These are phyloP conservation scores for Salvia hispanica DNA, from an alignment of 257 asterid genomes.

Conservation along the genomic window DNA sequence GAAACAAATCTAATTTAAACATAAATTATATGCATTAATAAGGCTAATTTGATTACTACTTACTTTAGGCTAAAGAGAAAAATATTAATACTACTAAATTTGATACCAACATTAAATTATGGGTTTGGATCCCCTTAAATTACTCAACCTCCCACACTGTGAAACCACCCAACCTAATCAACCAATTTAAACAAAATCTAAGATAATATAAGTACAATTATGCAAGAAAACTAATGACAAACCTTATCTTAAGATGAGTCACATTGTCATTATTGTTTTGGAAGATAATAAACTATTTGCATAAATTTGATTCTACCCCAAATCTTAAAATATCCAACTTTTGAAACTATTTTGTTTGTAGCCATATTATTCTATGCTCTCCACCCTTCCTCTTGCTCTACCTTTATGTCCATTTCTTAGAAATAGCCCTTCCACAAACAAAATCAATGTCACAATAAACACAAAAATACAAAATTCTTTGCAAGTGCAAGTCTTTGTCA, in stretches of 20 bases:
- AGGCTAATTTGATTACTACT: no score
- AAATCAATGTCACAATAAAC: constrained; percentile 25
- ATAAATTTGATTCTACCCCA: background rate
- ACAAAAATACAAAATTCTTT: constrained; percentile 3
- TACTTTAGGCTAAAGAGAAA: no score
- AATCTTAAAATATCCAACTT: constrained; percentile 20
- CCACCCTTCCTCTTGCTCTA: constrained; percentile 19
- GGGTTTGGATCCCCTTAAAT: background rate
- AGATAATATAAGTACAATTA: background rate
- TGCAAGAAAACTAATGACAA: constrained; percentile 9
- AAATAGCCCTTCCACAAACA: background rate
- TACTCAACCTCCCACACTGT: no score
- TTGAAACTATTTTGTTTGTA: constrained; percentile 18
- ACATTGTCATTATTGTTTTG: constrained; percentile 27
- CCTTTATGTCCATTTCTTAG: constrained; percentile 27
- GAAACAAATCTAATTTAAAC: no score
- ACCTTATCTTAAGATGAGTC: constrained; percentile 31
- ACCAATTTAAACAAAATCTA: background rate
- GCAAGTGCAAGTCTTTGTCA: constrained; percentile 1
- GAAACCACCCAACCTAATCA: background rate
- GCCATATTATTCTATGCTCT: background rate
- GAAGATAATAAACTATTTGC: constrained; percentile 16
- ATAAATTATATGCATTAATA: no score
- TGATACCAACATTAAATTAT: background rate
- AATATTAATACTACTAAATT: background rate